A percentile compares a stretch with the other conserved stretches of the same genome.
These are phyloP conservation scores for Rhodotorula sp. DNA, from an alignment of 1,284 basidiomycete species.

Conservation along the genomic window DNA sequence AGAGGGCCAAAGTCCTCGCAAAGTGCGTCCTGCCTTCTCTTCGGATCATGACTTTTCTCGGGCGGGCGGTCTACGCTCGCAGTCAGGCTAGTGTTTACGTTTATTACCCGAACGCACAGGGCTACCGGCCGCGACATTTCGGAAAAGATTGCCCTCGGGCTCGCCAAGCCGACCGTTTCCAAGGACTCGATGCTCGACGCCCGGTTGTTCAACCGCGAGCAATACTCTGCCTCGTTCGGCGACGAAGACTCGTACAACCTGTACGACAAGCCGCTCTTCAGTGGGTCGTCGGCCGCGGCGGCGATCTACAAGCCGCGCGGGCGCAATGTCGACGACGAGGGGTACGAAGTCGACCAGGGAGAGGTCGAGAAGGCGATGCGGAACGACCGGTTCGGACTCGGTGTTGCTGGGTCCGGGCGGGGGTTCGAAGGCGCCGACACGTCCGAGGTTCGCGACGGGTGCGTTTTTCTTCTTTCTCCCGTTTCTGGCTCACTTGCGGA, in stretches of 20 bases:
- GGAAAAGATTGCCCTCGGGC: constrained; percentile 95
- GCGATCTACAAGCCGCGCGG: constrained; percentile 95
- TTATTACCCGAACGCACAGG: constrained; percentile 39
- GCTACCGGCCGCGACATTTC: constrained; percentile 98
- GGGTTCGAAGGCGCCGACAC: constrained; percentile 86
- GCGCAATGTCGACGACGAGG: constrained; percentile 64
- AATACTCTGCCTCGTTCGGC: constrained; percentile 73
- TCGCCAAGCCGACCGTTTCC: constrained; percentile 91
- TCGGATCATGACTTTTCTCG: background rate
- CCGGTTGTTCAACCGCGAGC: constrained; percentile 94
- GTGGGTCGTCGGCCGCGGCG: constrained; percentile 89
- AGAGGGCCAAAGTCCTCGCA: constrained; percentile 90
- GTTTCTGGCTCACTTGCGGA: background rate
- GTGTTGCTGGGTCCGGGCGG: constrained; percentile 64
- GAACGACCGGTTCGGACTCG: constrained; percentile 91
- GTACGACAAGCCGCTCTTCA: constrained; percentile 93
- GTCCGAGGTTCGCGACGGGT: constrained; percentile 63
- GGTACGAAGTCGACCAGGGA: constrained; percentile 80
- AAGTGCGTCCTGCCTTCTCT: constrained; percentile 53
- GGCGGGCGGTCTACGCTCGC: background rate
- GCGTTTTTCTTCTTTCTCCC: constrained; percentile 10
- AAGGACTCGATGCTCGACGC: constrained; percentile 98
- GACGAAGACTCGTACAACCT: constrained; percentile 90
- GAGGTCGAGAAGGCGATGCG: constrained; percentile 83
- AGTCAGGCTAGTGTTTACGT: background rate